Evolutionary conservation across 345 rosid species (phyloP).

Genomic region (Pseudoturritis turrita): DNA sequence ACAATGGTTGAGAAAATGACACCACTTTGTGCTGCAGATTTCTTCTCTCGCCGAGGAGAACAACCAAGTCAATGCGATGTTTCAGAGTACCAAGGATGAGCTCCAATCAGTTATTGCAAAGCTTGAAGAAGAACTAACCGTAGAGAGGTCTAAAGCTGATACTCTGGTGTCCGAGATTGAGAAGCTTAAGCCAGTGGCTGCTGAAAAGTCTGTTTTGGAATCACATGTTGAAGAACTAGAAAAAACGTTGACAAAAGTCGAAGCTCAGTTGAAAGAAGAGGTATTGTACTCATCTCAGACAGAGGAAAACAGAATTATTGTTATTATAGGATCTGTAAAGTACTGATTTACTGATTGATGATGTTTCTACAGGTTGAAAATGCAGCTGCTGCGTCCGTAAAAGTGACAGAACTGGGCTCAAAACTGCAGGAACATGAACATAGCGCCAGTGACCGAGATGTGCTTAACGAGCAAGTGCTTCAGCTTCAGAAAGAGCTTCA

Average conservation of each 20-base stretch:
- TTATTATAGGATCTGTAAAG: not conserved
- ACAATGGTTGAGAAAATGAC: not conserved
- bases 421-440: constrained; percentile 48
- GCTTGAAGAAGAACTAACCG: constrained; percentile 58
- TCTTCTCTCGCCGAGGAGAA: constrained; percentile 69
- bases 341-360: not conserved
- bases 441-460: constrained; percentile 40
- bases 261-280: constrained; percentile 54
- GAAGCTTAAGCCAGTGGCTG: constrained; percentile 45
- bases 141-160: constrained; percentile 46
- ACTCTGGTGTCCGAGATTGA: constrained; percentile 48
- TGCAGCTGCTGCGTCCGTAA: constrained; percentile 25
- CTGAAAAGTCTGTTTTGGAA: constrained; percentile 54
- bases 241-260: constrained; percentile 41
- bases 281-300: constrained; percentile 30
- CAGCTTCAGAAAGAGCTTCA: constrained; percentile 56
- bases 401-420: constrained; percentile 41
- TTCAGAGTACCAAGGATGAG: constrained; percentile 64
- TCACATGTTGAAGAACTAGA: constrained; percentile 58
- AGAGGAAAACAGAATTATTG: not conserved
- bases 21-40: constrained; percentile 43
- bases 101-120: constrained; percentile 57
- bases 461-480: constrained; percentile 38
- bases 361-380: constrained; percentile 39
- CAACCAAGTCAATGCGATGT: constrained; percentile 52